Conservation (phyloP, 2,329 filamentous ascomycete species). For the Neurospora sp. region DNA sequence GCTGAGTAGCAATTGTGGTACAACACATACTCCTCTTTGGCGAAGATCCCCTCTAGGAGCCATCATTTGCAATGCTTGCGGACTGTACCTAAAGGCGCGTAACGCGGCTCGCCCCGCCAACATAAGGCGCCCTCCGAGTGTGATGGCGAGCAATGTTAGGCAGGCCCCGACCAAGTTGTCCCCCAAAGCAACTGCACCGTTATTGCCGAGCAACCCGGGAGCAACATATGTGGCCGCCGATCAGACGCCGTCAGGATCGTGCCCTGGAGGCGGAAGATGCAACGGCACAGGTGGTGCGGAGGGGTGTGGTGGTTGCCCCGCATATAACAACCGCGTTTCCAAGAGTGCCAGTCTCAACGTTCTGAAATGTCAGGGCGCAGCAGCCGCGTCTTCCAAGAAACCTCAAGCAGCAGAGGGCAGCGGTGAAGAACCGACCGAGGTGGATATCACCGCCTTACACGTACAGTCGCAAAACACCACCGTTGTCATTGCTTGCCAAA, state of each 20-base stretch:
- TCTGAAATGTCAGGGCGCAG: slow-evolving; percentile 32
- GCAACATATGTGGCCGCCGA: slow-evolving; percentile 72
- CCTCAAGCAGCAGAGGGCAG: slow-evolving; percentile 14
- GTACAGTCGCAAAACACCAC: slow-evolving; percentile 39
- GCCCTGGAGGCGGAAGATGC: slow-evolving; percentile 87
- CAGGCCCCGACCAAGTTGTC: slow-evolving; percentile 31
- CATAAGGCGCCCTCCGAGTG: slow-evolving; percentile 64
- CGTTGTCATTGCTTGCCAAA: slow-evolving; percentile 86
- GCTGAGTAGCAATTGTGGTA: slow-evolving; percentile 73
- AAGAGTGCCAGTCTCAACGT: slow-evolving; percentile 69
- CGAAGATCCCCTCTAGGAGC: slow-evolving; percentile 84
- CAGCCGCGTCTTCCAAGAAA: slow-evolving; percentile 15
- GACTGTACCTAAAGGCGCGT: slow-evolving; percentile 85
- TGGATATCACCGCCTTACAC: slow-evolving; percentile 40
- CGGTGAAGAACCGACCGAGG: slow-evolving; percentile 32
- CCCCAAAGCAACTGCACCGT: slow-evolving; percentile 29
- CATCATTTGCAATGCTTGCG: slow-evolving; percentile 96
- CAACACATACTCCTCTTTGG: slow-evolving; percentile 90
- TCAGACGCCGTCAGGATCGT: slow-evolving; percentile 71
- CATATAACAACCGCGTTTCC: slow-evolving; percentile 92
- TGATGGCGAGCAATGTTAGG: slow-evolving; percentile 35
- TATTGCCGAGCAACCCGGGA: slow-evolving; percentile 31
- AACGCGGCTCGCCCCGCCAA: slow-evolving; percentile 88
- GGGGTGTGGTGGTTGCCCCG: slow-evolving; percentile 90
- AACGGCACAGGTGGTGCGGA: slow-evolving; percentile 95